Base-by-base conservation (phyloP, 495 filamentous ascomycete genomes). In the Chaetomium cochliodes region DNA sequence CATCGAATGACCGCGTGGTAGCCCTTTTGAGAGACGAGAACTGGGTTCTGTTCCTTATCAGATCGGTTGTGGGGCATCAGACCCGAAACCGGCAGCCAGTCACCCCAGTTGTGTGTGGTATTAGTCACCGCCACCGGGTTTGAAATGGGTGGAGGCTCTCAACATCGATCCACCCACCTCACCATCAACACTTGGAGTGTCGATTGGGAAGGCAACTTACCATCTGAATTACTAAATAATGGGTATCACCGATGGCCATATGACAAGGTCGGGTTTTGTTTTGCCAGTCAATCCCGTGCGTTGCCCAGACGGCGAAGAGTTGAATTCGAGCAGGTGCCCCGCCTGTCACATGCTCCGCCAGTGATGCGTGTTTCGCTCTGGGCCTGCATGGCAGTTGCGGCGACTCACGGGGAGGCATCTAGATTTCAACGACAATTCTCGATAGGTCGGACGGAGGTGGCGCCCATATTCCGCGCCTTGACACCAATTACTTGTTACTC, bases 1-100 rank as follows among this genome's bases (percentile, higher is more conserved):
- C 16, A 47, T 22, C 44, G 22, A 20, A 3, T 37, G 54, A 26
- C 26, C 41, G 15, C 20, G 16, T 57, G 23, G 13, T 15, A 44
- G 16, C 13, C 41, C 13, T 44, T 18, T 37, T 11, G 33, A 37
- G 33, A 7, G 5, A 37, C 33, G 33, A 37, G 9, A 37, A 11
- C 33, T 7, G 6, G 33, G 33, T 37, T 37, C 8, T 37, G 33
- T 12, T 55, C 30, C 28, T 37, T 30, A 55, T 55, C 52, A 33
- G 52, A 30, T 50, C 13, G 30, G 11, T 20, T 22, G 53, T 55
- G 52, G 57, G 49, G 23, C 16, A 53, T 54, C 59, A 53, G 26
- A 26, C 42, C 65, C 65, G 65, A 63, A 52, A 63, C 53, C 65
- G 65, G 65, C 46, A 5, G 58, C 42, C 26, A 20, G 28, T 2